Conservation (phyloP, 305 asterid species). For the Ruellia speciosa region DNA sequence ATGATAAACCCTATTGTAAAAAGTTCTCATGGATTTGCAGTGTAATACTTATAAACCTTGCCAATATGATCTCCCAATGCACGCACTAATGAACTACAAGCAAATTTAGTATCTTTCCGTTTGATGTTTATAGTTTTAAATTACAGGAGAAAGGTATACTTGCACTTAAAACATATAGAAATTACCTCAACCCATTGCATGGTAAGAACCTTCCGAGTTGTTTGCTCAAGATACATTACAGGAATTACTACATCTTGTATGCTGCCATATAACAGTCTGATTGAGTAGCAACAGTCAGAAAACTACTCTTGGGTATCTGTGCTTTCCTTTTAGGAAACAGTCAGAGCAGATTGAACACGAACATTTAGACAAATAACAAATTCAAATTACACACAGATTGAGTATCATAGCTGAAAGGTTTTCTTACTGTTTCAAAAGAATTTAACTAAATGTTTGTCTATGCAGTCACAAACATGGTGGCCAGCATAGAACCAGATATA, state of each 20-base stretch:
- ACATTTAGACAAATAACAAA: not conserved
- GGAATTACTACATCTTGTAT: constrained; percentile 86
- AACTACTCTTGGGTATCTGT: not conserved
- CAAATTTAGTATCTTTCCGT: constrained; percentile 10
- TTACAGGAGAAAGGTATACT: constrained; percentile 9
- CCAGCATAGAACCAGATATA: constrained; percentile 4
- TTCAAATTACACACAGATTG: not conserved
- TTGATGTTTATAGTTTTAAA: constrained; percentile 13
- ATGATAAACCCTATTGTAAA: constrained; percentile 1
- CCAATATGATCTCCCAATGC: constrained; percentile 3
- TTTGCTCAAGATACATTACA: constrained; percentile 60
- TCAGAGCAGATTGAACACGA: constrained; percentile 1
- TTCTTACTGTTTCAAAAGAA: not conserved
- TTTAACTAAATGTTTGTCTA: constrained; percentile 3
- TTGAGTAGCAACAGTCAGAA: constrained; percentile 24
- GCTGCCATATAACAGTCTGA: constrained; percentile 72
- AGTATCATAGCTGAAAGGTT: constrained; percentile 10
- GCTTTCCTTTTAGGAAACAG: constrained; percentile 12
- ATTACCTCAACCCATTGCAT: constrained; percentile 95
- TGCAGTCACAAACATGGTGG: not conserved
- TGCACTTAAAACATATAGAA: constrained; percentile 14
- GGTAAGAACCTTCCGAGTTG: constrained; percentile 78
- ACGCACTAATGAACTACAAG: too few relatives aligned
- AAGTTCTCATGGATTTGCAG: constrained; percentile 4
- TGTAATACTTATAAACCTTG: not conserved